Percentiles rank a stretch among this genome's conserved stretches.
Conservation (phyloP, 1,139 yeast genomes). For the Saccharomyces pastorianus region DNA sequence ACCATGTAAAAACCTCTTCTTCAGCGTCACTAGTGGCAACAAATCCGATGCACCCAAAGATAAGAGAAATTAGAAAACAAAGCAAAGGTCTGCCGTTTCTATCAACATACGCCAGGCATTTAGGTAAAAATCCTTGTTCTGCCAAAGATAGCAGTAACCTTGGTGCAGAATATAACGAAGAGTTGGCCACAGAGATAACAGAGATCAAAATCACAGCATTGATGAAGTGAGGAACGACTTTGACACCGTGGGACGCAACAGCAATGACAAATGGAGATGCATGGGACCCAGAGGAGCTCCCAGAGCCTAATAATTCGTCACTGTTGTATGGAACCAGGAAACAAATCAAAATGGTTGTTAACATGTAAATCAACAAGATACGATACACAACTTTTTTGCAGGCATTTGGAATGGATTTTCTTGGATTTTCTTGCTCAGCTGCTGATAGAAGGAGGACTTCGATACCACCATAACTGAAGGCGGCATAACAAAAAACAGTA, state of each 20-base stretch:
- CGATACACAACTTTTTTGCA: conserved; percentile 66
- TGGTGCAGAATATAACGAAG: conserved; percentile 65
- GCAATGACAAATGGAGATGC: conserved; percentile 71
- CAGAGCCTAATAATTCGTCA: conserved; percentile 38
- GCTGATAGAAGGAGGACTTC: conserved; percentile 78
- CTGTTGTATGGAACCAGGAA: conserved; percentile 55
- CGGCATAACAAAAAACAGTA: conserved; percentile 69
- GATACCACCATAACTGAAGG: conserved; percentile 76
- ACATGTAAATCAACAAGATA: conserved; percentile 52
- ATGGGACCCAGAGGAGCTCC: conserved; percentile 34
- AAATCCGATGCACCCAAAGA: conserved; percentile 57
- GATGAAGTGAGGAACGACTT: conserved; percentile 57
- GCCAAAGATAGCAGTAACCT: conserved; percentile 56
- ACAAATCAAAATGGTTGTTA: conserved; percentile 51
- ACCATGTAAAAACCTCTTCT: conserved; percentile 52
- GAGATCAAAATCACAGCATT: conserved; percentile 63
- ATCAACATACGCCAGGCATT: conserved; percentile 46
- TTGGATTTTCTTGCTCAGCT: conserved; percentile 71
- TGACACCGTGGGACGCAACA: conserved; percentile 52
- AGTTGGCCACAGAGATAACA: conserved; percentile 62
- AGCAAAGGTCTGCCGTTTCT: conserved; percentile 50
- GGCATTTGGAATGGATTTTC: conserved; percentile 55
- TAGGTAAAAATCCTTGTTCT: conserved; percentile 54
- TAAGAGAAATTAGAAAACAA: conserved; percentile 42
- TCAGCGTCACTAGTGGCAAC: conserved; percentile 46